Base-by-base conservation (phyloP, 306 rosid species). In the Malus sylvestris region DNA sequence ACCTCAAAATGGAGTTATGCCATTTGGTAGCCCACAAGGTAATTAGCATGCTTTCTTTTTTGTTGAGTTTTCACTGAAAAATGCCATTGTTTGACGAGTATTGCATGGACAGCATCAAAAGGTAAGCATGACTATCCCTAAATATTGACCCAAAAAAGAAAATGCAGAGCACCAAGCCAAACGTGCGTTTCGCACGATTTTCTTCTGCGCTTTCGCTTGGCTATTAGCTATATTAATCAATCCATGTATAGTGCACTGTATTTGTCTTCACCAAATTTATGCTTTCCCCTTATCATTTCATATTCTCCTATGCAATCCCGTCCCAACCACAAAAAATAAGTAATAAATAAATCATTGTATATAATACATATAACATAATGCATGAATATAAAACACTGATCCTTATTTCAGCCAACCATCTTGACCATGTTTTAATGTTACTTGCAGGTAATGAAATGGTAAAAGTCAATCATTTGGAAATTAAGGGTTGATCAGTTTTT, bases 401-500 rank as follows among this genome's bases (percentile, higher is more conserved):
- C 55, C 2, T 30, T 29, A 15, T 62, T 42, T 68, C 71, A 67
- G 65, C 82, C 77, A 81, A 72, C 67, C 60, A 65, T 63, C 51
- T 86, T 81, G 87, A 78, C 82, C 68, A 22, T 15, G 72, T 61
- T 75, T 77, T 32, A 35, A 1, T 59, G 30, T 73, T 12, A 57
- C 67, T 78, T 59, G 75, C 79, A 77, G 52, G 60, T 72, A 35
- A 62, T 60, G 55, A 35, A 51, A 69, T 23, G 70, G 66, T 65
- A 75, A 72, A 52, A 78, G 76, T 74, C 86, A 82, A 70, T 70
- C 58, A 3, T 14, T 25, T 70, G 75, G 67, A 79, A 79, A 53
- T 33, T 67, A 10, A n/a, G 22, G 44, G 61, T 71, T 29, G 6
- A 70, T 61, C 71, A 29, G 78, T 46, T 19, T 59, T 68, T 66